Conservation (phyloP, 306 rosid genomes). For the Quercus suber region DNA sequence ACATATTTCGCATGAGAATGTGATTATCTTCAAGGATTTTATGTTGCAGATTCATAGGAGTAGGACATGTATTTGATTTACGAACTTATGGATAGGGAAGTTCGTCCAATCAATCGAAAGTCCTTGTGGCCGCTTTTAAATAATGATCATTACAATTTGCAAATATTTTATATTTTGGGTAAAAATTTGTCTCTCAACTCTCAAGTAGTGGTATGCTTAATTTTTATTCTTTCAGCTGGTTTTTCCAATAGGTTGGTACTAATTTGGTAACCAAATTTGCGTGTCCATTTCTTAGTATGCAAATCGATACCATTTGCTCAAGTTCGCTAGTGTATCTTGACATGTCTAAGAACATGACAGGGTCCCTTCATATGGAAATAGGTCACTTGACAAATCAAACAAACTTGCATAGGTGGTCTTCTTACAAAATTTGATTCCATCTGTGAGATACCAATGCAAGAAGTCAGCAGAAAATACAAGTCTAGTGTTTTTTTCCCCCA, state of each 20-base stretch:
- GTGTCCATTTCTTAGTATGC: neutral
- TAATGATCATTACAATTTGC: slow-evolving; percentile 45
- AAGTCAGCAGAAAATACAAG: no score
- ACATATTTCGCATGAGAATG: slow-evolving; percentile 68
- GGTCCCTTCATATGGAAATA: no score
- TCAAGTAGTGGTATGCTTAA: neutral
- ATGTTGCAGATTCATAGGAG: slow-evolving; percentile 64
- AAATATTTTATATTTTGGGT: slow-evolving; percentile 84
- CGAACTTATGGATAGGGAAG: slow-evolving; percentile 94
- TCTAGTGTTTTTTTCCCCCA: no score
- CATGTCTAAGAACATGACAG: no score
- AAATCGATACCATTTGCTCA: neutral
- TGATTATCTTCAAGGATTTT: slow-evolving; percentile 77
- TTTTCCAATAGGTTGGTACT: slow-evolving; percentile 7
- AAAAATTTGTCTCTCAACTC: neutral
- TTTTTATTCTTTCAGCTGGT: slow-evolving; percentile 11
- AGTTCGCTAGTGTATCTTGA: neutral
- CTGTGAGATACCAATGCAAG: no score
- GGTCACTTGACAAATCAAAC: no score
- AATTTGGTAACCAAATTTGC: slow-evolving; percentile 2
- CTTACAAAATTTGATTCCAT: no score
- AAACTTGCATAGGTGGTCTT: no score
- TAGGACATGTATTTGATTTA: slow-evolving; percentile 81
- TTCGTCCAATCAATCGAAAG: slow-evolving; percentile 59
- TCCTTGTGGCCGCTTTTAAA: slow-evolving; percentile 63